A percentile compares a stretch with the other conserved stretches of the same genome.
Evolutionary conservation across 441 rosid genomes (phyloP).

Genomic region (Adansonia gregorii): DNA sequence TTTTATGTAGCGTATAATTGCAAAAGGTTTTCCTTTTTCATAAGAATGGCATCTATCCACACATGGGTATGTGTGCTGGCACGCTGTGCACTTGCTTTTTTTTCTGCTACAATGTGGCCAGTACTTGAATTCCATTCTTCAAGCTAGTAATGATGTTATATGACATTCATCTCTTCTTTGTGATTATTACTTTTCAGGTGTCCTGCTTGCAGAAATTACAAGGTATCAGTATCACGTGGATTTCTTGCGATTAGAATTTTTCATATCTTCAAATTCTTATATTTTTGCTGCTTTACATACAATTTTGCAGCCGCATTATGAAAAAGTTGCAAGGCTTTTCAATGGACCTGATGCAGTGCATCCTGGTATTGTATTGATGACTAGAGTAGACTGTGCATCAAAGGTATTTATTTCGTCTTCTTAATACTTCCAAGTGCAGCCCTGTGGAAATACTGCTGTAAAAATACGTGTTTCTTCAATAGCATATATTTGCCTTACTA

Average conservation of each 20-base stretch:
- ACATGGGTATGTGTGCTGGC: neutral
- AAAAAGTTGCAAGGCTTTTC: slow-evolving; percentile 92
- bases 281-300: slow-evolving; percentile 32
- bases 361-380: slow-evolving; percentile 82
- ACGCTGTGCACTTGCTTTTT: neutral
- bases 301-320: slow-evolving; percentile 81
- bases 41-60: neutral
- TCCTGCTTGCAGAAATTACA: slow-evolving; percentile 96
- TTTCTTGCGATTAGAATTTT: slow-evolving; percentile 14
- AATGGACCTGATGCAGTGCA: slow-evolving; percentile 90
- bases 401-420: slow-evolving; percentile 55
- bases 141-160: slow-evolving; percentile 21
- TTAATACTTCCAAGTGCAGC: slow-evolving; percentile 8
- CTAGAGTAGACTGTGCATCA: slow-evolving; percentile 90
- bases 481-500: slow-evolving; percentile 12
- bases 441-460: neutral
- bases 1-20: neutral
- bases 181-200: slow-evolving; percentile 63
- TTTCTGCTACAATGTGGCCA: neutral
- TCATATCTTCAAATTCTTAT: slow-evolving; percentile 12
- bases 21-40: neutral
- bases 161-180: slow-evolving; percentile 34
- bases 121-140: neutral
- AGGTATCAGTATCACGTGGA: slow-evolving; percentile 50
- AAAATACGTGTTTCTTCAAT: slow-evolving; percentile 21